phyloP scores from a whole-genome alignment of 345 rosid species.

The Populus euphratica region DNA sequence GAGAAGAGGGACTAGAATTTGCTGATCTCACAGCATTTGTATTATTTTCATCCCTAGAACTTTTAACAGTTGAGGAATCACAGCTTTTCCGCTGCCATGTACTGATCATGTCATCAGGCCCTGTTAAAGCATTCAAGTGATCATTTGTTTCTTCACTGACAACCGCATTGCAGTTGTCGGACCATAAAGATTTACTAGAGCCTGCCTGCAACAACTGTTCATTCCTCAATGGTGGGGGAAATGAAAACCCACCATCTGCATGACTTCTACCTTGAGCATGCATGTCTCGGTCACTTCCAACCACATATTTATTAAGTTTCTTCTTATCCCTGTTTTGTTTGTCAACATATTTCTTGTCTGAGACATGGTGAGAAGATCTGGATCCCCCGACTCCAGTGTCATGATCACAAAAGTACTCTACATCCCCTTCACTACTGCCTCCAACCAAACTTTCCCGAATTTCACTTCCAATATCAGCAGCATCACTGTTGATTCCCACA shows the following conservation, averaged over 20 bases:
- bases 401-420: conserved; percentile 70
- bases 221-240: conserved; percentile 65
- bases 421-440: conserved; percentile 88
- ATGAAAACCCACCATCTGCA: conserved; percentile 68
- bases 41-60: conserved; percentile 69
- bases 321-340: conserved; percentile 43
- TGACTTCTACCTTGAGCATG: conserved; percentile 44
- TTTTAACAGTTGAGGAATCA: conserved; percentile 64
- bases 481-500: conserved; percentile 90
- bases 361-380: conserved; percentile 41
- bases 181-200: conserved; percentile 67
- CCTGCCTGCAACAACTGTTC: conserved; percentile 48
- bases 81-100: conserved; percentile 78
- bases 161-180: conserved; percentile 47
- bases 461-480: conserved; percentile 92
- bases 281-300: conserved; percentile 49
- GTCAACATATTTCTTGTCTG: conserved; percentile 51
- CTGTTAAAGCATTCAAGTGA: conserved; percentile 50
- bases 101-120: conserved; percentile 66
- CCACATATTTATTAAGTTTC: conserved; percentile 41
- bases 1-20: conserved; percentile 63
- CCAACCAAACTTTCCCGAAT: conserved; percentile 84
- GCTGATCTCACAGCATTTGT: conserved; percentile 53
- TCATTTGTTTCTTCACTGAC: conserved; percentile 44
- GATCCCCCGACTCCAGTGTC: conserved; percentile 55